These are phyloP conservation scores for Starmerella bombicola DNA, from an alignment of 805 yeast genomes.

Conservation along the genomic window DNA sequence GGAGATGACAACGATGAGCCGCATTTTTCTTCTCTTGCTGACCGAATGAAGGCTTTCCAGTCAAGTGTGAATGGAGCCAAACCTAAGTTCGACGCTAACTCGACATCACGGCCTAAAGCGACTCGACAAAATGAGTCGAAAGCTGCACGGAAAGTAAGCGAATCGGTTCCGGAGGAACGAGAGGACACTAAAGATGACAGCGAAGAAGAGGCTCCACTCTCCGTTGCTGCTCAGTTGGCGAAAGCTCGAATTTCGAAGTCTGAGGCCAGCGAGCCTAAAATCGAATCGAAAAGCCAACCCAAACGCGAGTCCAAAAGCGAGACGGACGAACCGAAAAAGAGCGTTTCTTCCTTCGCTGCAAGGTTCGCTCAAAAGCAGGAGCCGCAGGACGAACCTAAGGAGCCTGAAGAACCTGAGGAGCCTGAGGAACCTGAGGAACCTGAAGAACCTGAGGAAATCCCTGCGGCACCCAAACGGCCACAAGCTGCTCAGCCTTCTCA, in stretches of 20 bases:
- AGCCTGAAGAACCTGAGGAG: conserved; percentile 7
- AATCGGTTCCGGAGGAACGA: not conserved
- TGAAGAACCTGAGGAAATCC: conserved; percentile 1
- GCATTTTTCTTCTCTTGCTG: conserved; percentile 20
- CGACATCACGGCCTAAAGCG: not conserved
- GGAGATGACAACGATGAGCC: conserved; percentile 21
- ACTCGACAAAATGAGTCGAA: not conserved
- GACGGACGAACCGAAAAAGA: conserved; percentile 9
- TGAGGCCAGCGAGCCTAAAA: not conserved
- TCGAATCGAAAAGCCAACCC: not conserved
- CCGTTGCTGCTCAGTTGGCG: conserved; percentile 19
- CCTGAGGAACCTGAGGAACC: conserved; percentile 1
- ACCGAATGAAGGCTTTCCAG: conserved; percentile 26
- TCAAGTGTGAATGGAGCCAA: conserved; percentile 20
- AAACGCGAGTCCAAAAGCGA: not conserved
- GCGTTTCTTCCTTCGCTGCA: conserved; percentile 17
- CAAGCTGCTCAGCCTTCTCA: conserved; percentile 18
- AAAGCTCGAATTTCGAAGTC: conserved; percentile 10
- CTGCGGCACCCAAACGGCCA: conserved; percentile 8
- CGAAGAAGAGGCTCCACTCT: conserved; percentile 13
- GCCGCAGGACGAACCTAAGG: not conserved
- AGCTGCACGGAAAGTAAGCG: not conserved
- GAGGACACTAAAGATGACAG: not conserved
- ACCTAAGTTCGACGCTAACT: conserved; percentile 17
- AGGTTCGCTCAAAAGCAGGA: conserved; percentile 15